Evolutionary conservation across 305 asterid species (phyloP).

Genomic region (Withania somnifera): DNA sequence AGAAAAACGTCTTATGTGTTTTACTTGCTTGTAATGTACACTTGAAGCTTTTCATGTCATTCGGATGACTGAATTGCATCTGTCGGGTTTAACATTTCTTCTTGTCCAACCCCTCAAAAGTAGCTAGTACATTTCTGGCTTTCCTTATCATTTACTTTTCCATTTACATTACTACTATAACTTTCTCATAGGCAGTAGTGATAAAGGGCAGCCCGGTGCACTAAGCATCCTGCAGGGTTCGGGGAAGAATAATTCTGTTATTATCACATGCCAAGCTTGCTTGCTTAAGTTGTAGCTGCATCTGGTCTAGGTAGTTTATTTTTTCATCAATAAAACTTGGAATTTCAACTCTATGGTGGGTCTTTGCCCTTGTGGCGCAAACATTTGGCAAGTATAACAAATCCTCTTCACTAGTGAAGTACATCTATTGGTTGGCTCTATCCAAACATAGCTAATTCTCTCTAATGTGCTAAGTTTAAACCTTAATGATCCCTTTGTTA

Average conservation of each 20-base stretch:
- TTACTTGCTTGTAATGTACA: not conserved
- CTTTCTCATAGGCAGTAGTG: not conserved
- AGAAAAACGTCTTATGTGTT: not conserved
- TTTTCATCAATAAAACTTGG: not conserved
- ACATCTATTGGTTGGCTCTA: not conserved
- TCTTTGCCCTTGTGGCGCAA: not conserved
- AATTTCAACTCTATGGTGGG: not conserved
- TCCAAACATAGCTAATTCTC: not conserved
- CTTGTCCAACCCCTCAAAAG: not conserved
- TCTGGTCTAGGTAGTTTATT: not conserved
- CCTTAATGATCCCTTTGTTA: not conserved
- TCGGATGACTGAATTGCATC: not conserved
- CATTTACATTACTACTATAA: not conserved
- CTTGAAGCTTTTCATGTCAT: not conserved
- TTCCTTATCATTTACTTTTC: not conserved
- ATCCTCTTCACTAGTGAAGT: not conserved
- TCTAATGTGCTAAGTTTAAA: not conserved
- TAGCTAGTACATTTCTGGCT: not conserved
- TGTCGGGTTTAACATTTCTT: not conserved
- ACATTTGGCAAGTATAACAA: not conserved
- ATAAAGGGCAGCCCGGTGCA: too few relatives aligned
- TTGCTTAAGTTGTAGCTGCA: not conserved
- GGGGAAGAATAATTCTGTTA: not conserved
- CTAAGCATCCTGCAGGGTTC: too few relatives aligned
- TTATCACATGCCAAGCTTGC: not conserved